Evolutionary conservation across 345 rosid species (phyloP).

Genomic region (Eucalyptus erythrocorys): DNA sequence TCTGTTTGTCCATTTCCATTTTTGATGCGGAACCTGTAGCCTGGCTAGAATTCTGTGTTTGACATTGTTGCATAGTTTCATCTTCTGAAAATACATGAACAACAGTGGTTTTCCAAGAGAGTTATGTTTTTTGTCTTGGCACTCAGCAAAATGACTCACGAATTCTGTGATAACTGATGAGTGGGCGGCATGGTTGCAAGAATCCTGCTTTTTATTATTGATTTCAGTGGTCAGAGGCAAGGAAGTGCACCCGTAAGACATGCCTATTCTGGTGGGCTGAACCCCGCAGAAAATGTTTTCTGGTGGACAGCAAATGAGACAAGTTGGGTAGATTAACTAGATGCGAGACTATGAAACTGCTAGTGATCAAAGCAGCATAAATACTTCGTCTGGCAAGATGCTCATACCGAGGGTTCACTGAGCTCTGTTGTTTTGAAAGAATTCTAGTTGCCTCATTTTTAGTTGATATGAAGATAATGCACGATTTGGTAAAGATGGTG

Average conservation of each 20-base stretch:
- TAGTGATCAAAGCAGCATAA: neutral
- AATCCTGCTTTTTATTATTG: neutral
- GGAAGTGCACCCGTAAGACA: neutral
- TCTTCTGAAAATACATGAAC: neutral
- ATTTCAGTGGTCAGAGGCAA: neutral
- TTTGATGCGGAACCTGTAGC: neutral
- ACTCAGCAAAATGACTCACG: neutral
- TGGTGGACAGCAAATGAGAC: neutral
- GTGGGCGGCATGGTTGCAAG: neutral
- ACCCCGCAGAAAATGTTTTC: neutral
- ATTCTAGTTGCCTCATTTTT: neutral
- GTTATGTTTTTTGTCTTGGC: neutral
- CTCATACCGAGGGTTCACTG: neutral
- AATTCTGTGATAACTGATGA: neutral
- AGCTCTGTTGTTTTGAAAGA: neutral
- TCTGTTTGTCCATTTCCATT: neutral
- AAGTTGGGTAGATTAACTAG: neutral
- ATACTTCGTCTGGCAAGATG: neutral
- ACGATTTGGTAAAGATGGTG: neutral
- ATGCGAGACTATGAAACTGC: neutral
- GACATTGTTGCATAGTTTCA: neutral
- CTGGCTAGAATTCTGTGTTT: neutral
- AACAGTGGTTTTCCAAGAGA: neutral
- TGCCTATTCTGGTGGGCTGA: neutral
- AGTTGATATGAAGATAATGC: neutral